A percentile compares a stretch with the other conserved stretches of the same genome.
Conservation (phyloP, 1,139 yeast genomes). For the Zygoascus sp. region DNA sequence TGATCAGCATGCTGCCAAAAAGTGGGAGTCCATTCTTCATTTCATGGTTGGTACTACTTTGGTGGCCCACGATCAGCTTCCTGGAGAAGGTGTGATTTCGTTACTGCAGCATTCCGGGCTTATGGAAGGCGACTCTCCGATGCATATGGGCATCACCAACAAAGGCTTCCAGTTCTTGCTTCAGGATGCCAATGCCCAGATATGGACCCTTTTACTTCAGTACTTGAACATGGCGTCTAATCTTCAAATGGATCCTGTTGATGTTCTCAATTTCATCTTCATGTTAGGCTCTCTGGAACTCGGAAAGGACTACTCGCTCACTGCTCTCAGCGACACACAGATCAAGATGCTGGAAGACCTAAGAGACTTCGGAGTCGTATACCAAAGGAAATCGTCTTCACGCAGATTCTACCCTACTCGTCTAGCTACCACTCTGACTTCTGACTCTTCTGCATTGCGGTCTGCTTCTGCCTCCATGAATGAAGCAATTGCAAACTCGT, state of each 20-base stretch:
- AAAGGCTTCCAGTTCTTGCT: conserved; percentile 88
- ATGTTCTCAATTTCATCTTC: conserved; percentile 87
- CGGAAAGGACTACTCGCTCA: conserved; percentile 77
- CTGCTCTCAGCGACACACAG: conserved; percentile 75
- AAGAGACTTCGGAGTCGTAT: conserved; percentile 86
- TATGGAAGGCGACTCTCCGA: conserved; percentile 55
- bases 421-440: conserved; percentile 83
- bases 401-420: conserved; percentile 83
- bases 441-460: conserved; percentile 50
- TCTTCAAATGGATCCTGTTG: conserved; percentile 91
- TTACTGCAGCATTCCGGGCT: conserved; percentile 63
- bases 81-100: conserved; percentile 41
- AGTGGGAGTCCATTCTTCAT: conserved; percentile 94
- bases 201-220: conserved; percentile 87
- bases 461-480: conserved; percentile 31
- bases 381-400: conserved; percentile 60
- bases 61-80: conserved; percentile 42
- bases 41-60: conserved; percentile 88
- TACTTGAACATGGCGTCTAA: conserved; percentile 81
- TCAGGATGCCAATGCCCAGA: conserved; percentile 90
- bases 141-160: conserved; percentile 69
- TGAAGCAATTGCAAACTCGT: conserved; percentile 23
- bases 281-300: conserved; percentile 88
- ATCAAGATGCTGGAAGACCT: conserved; percentile 82
- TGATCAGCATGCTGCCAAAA: conserved; percentile 74